A percentile compares a stretch with the other conserved stretches of the same genome.
Evolutionary conservation across 2,329 filamentous ascomycete species (phyloP).

Genomic region (Fusarium sp.): DNA sequence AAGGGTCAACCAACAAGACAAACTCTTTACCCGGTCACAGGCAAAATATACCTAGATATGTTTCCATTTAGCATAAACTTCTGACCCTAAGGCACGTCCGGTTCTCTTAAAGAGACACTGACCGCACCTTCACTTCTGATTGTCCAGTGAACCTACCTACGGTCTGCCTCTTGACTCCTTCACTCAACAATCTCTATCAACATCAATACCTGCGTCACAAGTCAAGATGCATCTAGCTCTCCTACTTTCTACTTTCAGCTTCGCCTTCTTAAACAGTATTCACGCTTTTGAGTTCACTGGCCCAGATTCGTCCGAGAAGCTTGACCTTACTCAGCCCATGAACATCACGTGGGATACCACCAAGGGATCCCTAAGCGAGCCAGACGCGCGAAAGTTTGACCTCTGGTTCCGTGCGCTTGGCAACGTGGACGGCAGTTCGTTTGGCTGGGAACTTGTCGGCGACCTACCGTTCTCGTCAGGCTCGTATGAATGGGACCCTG

Average conservation of each 20-base stretch:
- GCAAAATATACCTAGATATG: no score
- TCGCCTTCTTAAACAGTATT: rapidly evolving
- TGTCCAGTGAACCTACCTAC: no score
- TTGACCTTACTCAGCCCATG: background rate
- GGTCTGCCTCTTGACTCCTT: background rate
- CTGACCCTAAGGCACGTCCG: no score
- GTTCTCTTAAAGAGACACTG: background rate
- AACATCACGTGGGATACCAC: background rate
- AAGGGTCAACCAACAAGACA: background rate
- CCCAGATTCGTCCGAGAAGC: background rate
- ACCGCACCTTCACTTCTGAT: no score
- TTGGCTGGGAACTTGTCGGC: background rate
- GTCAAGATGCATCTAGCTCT: background rate
- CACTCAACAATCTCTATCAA: no score
- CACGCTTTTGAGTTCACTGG: conserved; percentile 4
- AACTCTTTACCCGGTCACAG: background rate
- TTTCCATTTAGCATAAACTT: background rate
- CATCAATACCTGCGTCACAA: background rate
- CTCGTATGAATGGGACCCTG: background rate
- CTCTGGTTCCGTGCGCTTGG: background rate
- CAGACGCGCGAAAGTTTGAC: background rate
- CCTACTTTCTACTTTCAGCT: background rate
- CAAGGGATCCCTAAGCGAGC: background rate
- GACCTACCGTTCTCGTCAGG: background rate
- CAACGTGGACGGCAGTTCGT: rapidly evolving